Evolutionary conservation across 2,329 filamentous ascomycete genomes (phyloP), one percentile per base, ranked within the genome.

Genomic region (Gremmenia infestans): DNA sequence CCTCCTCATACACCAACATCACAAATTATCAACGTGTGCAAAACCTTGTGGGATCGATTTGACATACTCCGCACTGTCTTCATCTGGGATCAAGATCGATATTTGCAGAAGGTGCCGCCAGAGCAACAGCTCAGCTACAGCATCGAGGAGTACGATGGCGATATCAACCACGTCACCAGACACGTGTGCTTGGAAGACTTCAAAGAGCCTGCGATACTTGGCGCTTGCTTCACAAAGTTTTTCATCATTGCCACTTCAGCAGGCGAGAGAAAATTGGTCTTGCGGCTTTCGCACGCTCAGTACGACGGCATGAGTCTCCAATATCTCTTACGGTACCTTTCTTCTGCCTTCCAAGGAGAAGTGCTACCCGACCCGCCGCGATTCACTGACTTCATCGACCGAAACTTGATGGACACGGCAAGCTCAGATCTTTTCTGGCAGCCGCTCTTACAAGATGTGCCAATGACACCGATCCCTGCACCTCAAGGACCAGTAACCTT

Each of bases 271-370:
- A 36, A 22, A 47, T 54, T 50, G 32, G 19, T 58, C 15, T 46
- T 60, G 45, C 42, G 52, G 14, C 45, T 85, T 11, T 82, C 84
- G 60, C 83, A 86, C 67, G 76, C 80, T 1, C 61, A 85, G 1
- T 86, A 85, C 63, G 83, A 86, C 67, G 83, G 83, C 15, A 85
- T 83, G 81, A 83, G 81, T 2, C 78, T 83, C 68, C 53, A 50
- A 42, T 45, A 46, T 19, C 53, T 60, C 19, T 12, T 59, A 7
- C 48, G 46, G 17, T 45, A 51, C 12, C 28, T 59, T 9, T 42
- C 56, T 22, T 39, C 45, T 9, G 36, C 46, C 12, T 60, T 55
- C 43, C 5, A 25, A 11, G 51, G 50, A 19, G n/a, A 50, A 22
- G 35, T 37, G 8, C 35, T 37, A 37, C 40, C 40, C 17, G 11